These are phyloP conservation scores for Penicillium daleae DNA, from an alignment of 495 filamentous ascomycete species.

Conservation along the genomic window DNA sequence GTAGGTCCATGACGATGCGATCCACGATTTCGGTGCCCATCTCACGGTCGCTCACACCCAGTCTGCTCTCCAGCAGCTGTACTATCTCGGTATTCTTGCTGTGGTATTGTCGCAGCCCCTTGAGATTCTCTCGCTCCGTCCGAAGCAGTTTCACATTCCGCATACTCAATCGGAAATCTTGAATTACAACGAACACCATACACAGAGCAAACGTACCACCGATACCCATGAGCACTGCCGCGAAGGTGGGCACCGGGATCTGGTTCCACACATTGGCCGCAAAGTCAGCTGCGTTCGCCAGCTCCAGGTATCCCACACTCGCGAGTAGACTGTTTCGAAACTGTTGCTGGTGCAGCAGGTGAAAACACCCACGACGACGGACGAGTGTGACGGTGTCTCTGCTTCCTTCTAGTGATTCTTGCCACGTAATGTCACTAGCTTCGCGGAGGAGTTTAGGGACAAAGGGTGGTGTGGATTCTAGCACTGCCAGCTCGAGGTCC, in stretches of 20 bases:
- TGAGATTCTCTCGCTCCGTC: constrained; percentile 40
- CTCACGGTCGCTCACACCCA: constrained; percentile 47
- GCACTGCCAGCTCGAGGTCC: constrained; percentile 14
- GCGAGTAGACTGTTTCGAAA: constrained; percentile 53
- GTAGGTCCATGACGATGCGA: constrained; percentile 50
- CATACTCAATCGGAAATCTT: constrained; percentile 48
- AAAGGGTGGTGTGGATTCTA: constrained; percentile 13
- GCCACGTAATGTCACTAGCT: constrained; percentile 30
- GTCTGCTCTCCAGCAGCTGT: constrained; percentile 31
- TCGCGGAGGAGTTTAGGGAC: constrained; percentile 29
- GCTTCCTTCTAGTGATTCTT: constrained; percentile 21
- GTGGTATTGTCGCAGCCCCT: constrained; percentile 21
- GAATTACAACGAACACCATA: constrained; percentile 47
- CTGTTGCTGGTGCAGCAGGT: constrained; percentile 35
- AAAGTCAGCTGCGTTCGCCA: constrained; percentile 57
- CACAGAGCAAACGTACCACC: constrained; percentile 49
- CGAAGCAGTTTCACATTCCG: constrained; percentile 47
- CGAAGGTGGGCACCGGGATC: constrained; percentile 48
- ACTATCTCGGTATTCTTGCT: constrained; percentile 20
- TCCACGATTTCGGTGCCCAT: constrained; percentile 52
- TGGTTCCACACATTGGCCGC: constrained; percentile 59
- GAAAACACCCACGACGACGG: constrained; percentile 27
- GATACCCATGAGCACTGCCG: constrained; percentile 52
- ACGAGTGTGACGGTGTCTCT: constrained; percentile 27
- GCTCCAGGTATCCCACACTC: constrained; percentile 53